phyloP scores from a whole-genome alignment of 2,329 filamentous ascomycete genomes.

The Hysterium pulicare region DNA sequence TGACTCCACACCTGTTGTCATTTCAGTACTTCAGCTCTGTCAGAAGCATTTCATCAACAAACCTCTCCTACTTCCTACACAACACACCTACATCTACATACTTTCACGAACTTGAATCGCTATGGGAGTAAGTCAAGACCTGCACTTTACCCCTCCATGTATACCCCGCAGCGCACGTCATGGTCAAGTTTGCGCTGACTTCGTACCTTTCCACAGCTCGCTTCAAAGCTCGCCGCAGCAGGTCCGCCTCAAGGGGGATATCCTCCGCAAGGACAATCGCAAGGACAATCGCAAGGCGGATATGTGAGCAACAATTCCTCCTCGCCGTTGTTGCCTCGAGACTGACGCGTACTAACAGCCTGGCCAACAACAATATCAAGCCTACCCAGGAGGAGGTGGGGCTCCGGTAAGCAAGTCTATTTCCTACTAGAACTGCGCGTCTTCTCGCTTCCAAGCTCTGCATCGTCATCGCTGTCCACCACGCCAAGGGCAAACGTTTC shows the following conservation, averaged over 20 bases:
- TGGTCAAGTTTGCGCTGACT: constrained; percentile 23
- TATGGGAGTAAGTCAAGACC: constrained; percentile 1
- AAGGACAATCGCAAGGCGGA: constrained; percentile 39
- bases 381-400: constrained; percentile 47
- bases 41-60: no score
- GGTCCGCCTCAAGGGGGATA: constrained; percentile 31
- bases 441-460: constrained; percentile 25
- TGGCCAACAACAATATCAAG: constrained; percentile 53
- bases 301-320: constrained; percentile 49
- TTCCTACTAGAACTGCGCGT: constrained; percentile 16
- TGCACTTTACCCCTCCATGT: constrained; percentile 6
- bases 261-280: constrained; percentile 30
- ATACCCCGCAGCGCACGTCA: constrained; percentile 11
- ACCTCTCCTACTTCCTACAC: no score
- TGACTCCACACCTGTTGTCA: no score
- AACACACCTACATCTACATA: no score
- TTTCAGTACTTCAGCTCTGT: no score
- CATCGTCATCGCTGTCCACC: constrained; percentile 20
- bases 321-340: constrained; percentile 4
- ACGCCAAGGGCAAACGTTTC: constrained; percentile 6
- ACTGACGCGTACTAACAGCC: constrained; percentile 33
- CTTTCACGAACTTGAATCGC: no score
- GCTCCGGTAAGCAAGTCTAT: constrained; percentile 31
- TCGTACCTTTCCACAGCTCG: constrained; percentile 34
- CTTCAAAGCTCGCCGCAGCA: constrained; percentile 47